Evolutionary conservation across 1,139 yeast species (phyloP), one percentile per base, ranked within the genome.

Genomic region (Suhomyces wounanorum): DNA sequence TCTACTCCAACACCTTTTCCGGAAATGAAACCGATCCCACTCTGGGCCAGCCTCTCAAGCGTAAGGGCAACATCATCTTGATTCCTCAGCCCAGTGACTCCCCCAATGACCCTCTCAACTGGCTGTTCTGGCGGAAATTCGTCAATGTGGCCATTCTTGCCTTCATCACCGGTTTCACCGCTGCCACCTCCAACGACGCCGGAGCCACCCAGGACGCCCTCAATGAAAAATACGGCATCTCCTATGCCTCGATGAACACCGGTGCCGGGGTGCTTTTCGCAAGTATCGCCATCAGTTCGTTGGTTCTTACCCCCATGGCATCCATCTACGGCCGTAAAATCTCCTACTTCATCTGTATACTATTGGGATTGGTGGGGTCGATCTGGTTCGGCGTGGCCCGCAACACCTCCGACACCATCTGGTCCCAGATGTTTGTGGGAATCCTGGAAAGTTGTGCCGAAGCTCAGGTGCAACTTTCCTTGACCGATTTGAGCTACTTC

Each of bases 41-140:
- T 16, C 39, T 45, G 8, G 53, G 51, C 10, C 40, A 30, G 7
- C 45, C 48, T n/a, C 48, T 58, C 25, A 58, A 59, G 44, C 52
- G 52, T 8, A 48, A 47, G 23, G 61, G 61, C 11, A 54, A 55
- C 39, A 68, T 79, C 47, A 73, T 82, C 30, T 66, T 83, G 48
- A 70, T 80, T 44, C 87, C 85, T 3, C 85, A 81, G 57, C 87
- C 87, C 5, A 70, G 84, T 13, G 77, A 77, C 51, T 78, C 83
- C 6, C 78, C 79, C 18, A 81, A 82, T 58, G 87, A 83, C 59
- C 87, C 87, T 2, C 67, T 83, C 45, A 83, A 81, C 61, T 78
- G 83, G 82, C 45, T 59, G 2, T 41, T 43, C 8, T 36, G 54
- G 25, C 60, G 69, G 28, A 69, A 68, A 55, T 47, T 58, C 37